Percentiles rank a stretch among this genome's conserved stretches.
Conservation (phyloP, 768 basidiomycete genomes). For the Suillus plorans region DNA sequence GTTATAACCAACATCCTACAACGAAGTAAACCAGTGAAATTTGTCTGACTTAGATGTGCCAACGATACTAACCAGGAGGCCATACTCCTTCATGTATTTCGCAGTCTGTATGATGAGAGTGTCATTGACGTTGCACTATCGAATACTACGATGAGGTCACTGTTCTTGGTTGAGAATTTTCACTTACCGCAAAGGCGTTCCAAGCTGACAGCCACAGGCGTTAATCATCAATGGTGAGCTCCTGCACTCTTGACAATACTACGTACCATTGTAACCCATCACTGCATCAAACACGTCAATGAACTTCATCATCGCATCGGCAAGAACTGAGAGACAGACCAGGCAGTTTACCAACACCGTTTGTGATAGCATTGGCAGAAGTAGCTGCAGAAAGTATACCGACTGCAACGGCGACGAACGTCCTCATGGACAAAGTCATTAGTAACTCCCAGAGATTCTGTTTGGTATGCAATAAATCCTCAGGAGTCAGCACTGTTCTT, state of each 20-base stretch:
- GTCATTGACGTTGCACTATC: slow-evolving; percentile 59
- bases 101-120: slow-evolving; percentile 50
- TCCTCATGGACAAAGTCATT: slow-evolving; percentile 14
- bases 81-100: slow-evolving; percentile 48
- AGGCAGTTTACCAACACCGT: slow-evolving; percentile 33
- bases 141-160: slow-evolving; percentile 1
- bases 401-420: slow-evolving; percentile 4
- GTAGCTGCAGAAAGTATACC: slow-evolving; percentile 15
- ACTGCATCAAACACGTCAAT: slow-evolving; percentile 18
- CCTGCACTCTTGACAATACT: neutral
- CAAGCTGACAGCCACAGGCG: slow-evolving; percentile 43
- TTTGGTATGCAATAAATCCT: neutral
- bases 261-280: slow-evolving; percentile 32
- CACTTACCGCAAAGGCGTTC: slow-evolving; percentile 62
- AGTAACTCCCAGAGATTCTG: neutral
- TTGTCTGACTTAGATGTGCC: neutral
- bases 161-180: neutral
- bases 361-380: slow-evolving; percentile 20
- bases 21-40: slow-evolving; percentile 9
- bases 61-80: slow-evolving; percentile 40
- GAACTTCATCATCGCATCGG: neutral
- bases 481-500: neutral
- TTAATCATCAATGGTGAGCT: neutral
- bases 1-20: slow-evolving; percentile 55
- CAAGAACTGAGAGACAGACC: slow-evolving; percentile 16